Percentiles rank a stretch among this genome's conserved stretches.
Evolutionary conservation across 805 yeast genomes (phyloP).

Genomic region (Cyberlindnera amylophila): DNA sequence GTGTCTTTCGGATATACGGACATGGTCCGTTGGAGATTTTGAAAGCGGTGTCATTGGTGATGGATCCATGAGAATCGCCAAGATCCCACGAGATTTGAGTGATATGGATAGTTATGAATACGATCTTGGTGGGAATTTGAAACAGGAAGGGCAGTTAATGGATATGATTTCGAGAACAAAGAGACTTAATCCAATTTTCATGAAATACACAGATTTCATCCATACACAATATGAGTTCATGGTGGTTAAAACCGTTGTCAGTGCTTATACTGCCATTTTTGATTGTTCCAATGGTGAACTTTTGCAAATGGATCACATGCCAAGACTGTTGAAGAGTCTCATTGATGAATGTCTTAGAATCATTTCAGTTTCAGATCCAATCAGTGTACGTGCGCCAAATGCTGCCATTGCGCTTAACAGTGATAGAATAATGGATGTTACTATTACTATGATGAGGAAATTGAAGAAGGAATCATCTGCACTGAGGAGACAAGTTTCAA

Average conservation of each 20-base stretch:
- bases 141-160: slow-evolving; percentile 23
- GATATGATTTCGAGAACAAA: slow-evolving; percentile 24
- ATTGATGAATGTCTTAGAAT: slow-evolving; percentile 48
- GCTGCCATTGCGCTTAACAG: slow-evolving; percentile 25
- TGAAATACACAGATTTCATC: slow-evolving; percentile 34
- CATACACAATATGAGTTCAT: slow-evolving; percentile 62
- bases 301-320: slow-evolving; percentile 34
- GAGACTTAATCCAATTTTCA: slow-evolving; percentile 31
- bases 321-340: slow-evolving; percentile 36
- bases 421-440: slow-evolving; percentile 33
- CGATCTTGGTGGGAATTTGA: slow-evolving; percentile 24
- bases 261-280: slow-evolving; percentile 62
- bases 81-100: slow-evolving; percentile 36
- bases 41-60: slow-evolving; percentile 49
- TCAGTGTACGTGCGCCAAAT: slow-evolving; percentile 18
- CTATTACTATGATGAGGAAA: slow-evolving; percentile 29
- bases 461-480: slow-evolving; percentile 13
- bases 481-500: slow-evolving; percentile 11
- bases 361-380: slow-evolving; percentile 28
- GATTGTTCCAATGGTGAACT: slow-evolving; percentile 67
- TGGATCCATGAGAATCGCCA: slow-evolving; percentile 50
- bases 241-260: slow-evolving; percentile 63
- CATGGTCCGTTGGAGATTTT: slow-evolving; percentile 39
- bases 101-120: slow-evolving; percentile 19
- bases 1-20: slow-evolving; percentile 60